These are phyloP conservation scores for Magnolia changhungtana DNA, from an alignment of 164 flowering plant genomes.

Conservation along the genomic window DNA sequence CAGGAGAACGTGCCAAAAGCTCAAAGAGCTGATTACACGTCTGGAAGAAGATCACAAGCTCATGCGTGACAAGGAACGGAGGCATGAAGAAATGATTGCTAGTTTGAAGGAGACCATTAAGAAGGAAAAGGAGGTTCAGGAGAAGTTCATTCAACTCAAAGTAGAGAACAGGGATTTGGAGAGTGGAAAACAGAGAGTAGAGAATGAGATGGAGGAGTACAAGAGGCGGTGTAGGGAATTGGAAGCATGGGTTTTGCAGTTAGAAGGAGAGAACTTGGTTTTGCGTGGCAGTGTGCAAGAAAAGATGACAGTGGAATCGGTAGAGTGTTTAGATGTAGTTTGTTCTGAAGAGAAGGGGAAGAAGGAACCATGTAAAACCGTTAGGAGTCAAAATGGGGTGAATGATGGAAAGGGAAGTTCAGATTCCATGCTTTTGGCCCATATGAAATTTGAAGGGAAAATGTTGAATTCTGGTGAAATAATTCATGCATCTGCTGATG, in stretches of 20 bases:
- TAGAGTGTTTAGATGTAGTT: background rate
- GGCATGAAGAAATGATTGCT: background rate
- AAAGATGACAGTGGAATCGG: background rate
- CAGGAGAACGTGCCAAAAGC: background rate
- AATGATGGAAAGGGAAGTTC: background rate
- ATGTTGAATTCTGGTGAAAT: slow-evolving; percentile 6
- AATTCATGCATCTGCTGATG: background rate
- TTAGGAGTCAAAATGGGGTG: background rate
- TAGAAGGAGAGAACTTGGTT: slow-evolving; percentile 12
- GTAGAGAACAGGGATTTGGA: slow-evolving; percentile 43
- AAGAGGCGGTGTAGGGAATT: slow-evolving; percentile 35
- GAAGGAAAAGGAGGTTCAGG: slow-evolving; percentile 20
- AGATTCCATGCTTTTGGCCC: background rate
- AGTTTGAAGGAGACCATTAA: background rate
- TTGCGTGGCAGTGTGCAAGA: slow-evolving; percentile 1
- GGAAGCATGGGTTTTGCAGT: slow-evolving; percentile 14
- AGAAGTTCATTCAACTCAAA: slow-evolving; percentile 22
- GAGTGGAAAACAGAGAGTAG: background rate
- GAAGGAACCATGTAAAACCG: background rate
- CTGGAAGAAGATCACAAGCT: slow-evolving; percentile 12
- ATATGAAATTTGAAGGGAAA: slow-evolving; percentile 6
- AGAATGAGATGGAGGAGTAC: slow-evolving; percentile 23
- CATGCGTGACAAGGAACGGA: background rate
- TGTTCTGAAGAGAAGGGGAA: background rate
- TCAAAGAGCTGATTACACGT: slow-evolving; percentile 5